These are phyloP conservation scores for Ballota nigra DNA, from an alignment of 257 asterid genomes.

Conservation along the genomic window DNA sequence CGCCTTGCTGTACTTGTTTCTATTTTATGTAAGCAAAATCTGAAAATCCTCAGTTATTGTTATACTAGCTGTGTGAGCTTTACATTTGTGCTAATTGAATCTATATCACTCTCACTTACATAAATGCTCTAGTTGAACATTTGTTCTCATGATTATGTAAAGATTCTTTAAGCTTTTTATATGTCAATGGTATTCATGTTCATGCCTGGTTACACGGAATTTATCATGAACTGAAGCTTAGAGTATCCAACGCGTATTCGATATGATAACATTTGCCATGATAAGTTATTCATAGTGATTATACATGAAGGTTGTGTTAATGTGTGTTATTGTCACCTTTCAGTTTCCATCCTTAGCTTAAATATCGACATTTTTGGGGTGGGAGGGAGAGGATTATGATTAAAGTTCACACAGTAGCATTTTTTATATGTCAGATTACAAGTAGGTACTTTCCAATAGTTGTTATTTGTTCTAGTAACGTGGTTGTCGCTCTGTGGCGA, in stretches of 20 bases:
- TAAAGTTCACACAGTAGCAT: not conserved
- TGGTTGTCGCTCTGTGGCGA: not conserved
- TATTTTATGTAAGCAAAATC: not conserved
- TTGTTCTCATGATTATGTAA: not conserved
- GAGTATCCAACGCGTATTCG: not conserved
- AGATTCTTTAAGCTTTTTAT: not conserved
- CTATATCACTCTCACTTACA: not conserved
- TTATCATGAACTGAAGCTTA: not conserved
- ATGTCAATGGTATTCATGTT: not conserved
- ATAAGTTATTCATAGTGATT: not conserved
- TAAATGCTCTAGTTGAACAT: not conserved
- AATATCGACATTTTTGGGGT: not conserved
- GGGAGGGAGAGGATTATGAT: not conserved
- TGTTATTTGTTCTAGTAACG: not conserved
- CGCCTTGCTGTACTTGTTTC: not conserved
- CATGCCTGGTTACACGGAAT: not conserved
- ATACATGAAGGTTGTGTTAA: not conserved
- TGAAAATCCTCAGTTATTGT: conserved; percentile 5
- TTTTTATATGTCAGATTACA: not conserved
- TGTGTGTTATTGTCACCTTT: not conserved
- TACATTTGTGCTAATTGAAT: not conserved
- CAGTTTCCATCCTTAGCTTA: not conserved
- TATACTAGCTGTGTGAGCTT: not conserved
- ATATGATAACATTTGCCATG: not conserved
- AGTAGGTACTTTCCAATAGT: not conserved